A percentile compares a stretch with the other conserved stretches of the same genome.
phyloP scores from a whole-genome alignment of 179 eudicot species.

The Vitellaria paradoxa region DNA sequence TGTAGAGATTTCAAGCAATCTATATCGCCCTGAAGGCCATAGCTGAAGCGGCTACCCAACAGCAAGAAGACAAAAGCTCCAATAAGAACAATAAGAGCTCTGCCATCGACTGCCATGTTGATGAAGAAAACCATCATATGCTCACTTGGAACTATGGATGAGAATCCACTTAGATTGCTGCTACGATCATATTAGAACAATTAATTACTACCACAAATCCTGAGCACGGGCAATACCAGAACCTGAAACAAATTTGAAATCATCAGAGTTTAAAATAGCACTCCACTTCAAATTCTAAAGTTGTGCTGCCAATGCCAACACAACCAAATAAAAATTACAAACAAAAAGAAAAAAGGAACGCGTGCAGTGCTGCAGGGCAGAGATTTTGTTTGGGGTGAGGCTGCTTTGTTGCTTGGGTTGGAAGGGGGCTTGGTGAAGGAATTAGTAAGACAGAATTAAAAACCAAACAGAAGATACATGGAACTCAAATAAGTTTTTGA shows the following conservation, averaged over 20 bases:
- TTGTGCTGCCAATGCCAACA: not conserved
- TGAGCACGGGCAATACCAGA: no score
- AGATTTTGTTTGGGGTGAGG: not conserved
- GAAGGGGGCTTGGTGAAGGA: not conserved
- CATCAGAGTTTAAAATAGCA: not conserved
- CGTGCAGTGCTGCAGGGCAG: not conserved
- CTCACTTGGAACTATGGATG: not conserved
- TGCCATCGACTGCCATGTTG: conserved; percentile 10
- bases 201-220: not conserved
- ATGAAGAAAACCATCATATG: conserved; percentile 2
- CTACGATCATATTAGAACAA: not conserved
- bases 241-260: not conserved
- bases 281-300: not conserved
- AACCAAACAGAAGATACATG: not conserved
- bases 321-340: not conserved
- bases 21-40: conserved; percentile 47
- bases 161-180: not conserved
- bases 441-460: not conserved
- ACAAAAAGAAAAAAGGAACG: no score
- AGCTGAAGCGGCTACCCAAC: conserved; percentile 24
- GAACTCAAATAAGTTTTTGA: not conserved
- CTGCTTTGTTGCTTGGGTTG: not conserved
- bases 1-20: conserved; percentile 42
- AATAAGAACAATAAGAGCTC: conserved; percentile 10
- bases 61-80: conserved; percentile 23